Evolutionary conservation across 805 yeast species (phyloP), one percentile per base, ranked within the genome.

Genomic region (Pichia eremophila): DNA sequence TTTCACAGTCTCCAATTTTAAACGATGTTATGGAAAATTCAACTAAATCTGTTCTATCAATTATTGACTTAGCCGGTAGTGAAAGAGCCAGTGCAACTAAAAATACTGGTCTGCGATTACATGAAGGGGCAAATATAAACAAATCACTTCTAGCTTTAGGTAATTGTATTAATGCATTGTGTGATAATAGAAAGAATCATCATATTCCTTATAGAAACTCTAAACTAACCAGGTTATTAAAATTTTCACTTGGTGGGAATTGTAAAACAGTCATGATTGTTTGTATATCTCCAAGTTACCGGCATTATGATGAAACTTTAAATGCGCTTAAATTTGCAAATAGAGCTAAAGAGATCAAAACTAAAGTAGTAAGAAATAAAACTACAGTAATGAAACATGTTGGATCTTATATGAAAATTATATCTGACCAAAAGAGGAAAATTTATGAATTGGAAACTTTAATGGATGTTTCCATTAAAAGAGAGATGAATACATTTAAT

Each of bases 181-280:
- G 96, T 65, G 89, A 83, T 54, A 77, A 79, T 6, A 72, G 81
- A 48, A 69, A 77, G 44, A 67, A 77, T 50, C 73, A 76, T 56
- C 96, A 89, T 66, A 77, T 91, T 11, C 98, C 98, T 0, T 91
- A 86, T 63, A 68, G 98, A 56, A 95, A 91, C 62, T 87, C 95
- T 8, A 90, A 90, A 58, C 70, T 91, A 46, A 91, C 98, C 0
- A 68, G 98, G 54, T 69, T 91, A 44, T 72, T 91, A 47, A 88
- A 90, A 61, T 88, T 86, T 60, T 89, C 96, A 0, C 68, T 91
- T 14, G 96, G 96, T 4, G 97, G 97, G 0, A 87, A 88, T 60
- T 91, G 98, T 65, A 84, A 85, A 61, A 91, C 98, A 0, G 90
- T 88, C 5, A 91, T 91, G 98, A 86, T 91, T 54, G 97, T 89